Evolutionary conservation across 176 grass and related monocot species (phyloP).

Genomic region (Cenchrus purpureus): DNA sequence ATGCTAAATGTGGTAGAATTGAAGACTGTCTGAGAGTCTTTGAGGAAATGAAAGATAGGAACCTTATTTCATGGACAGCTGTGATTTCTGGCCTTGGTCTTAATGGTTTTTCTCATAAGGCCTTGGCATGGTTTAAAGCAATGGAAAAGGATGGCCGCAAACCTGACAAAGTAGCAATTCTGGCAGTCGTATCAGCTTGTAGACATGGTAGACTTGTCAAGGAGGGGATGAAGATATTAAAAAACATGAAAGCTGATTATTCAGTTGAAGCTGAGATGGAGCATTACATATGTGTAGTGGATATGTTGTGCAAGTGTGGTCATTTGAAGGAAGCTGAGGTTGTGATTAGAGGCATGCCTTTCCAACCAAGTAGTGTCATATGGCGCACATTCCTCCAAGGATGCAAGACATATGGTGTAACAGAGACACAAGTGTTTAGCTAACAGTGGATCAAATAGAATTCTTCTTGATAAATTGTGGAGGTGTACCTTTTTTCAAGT

Average conservation of each 20-base stretch:
- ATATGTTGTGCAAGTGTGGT: slow-evolving; percentile 75
- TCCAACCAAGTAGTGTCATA: slow-evolving; percentile 65
- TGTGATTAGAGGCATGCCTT: slow-evolving; percentile 74
- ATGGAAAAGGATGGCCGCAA: slow-evolving; percentile 63
- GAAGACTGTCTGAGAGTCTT: slow-evolving; percentile 69
- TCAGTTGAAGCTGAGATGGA: slow-evolving; percentile 70
- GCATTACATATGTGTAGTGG: slow-evolving; percentile 75
- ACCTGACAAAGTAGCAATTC: slow-evolving; percentile 74
- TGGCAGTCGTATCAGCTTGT: slow-evolving; percentile 69
- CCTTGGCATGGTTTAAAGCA: slow-evolving; percentile 61
- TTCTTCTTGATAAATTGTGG: not conserved
- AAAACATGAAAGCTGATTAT: slow-evolving; percentile 58
- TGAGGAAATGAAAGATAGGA: slow-evolving; percentile 66
- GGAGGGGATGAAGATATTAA: slow-evolving; percentile 71
- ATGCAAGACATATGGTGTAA: slow-evolving; percentile 60
- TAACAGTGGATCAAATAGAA: slow-evolving; percentile 18
- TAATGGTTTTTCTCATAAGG: slow-evolving; percentile 68
- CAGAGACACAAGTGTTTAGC: slow-evolving; percentile 37
- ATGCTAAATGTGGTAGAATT: slow-evolving; percentile 87
- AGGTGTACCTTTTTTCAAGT: slow-evolving; percentile 17
- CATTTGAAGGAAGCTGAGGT: slow-evolving; percentile 58
- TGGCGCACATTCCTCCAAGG: slow-evolving; percentile 75
- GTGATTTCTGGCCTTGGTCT: slow-evolving; percentile 77
- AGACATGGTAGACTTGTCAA: slow-evolving; percentile 72
- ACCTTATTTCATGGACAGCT: slow-evolving; percentile 77